Base-by-base conservation (phyloP, 169 alveolate genomes). In the Eimeria maxima region DNA sequence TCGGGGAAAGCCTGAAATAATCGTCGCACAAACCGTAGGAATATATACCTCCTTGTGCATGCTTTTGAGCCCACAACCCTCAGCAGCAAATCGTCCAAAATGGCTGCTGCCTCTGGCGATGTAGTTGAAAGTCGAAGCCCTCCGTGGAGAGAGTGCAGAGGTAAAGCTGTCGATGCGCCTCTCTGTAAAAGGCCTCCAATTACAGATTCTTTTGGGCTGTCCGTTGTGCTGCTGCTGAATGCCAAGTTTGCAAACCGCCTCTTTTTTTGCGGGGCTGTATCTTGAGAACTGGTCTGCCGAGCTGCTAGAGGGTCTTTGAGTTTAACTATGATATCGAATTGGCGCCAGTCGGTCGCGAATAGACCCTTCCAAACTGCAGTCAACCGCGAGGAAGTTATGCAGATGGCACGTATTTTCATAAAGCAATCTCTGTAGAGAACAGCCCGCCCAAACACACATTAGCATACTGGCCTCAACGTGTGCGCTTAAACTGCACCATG, bases 51-150 rank as follows among this genome's bases (percentile, higher is more conserved):
- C 67, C 94, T 71, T 5, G 63, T 65, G 81, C 94, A 87, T 18
- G 81, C 94, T 29, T 65, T 87, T 47, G 94, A 63, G 71, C 94
- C 94, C 65, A 87, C 78, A 63, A 69, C 94, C n/a, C 94, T 60
- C 10, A 60, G 81, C 83, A 87, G 38, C 83, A 87, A 76, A 29
- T 65, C 94, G 81, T 87, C 94, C 83, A 87, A 33, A 11, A 87
- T 83, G 5, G 94, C 94, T 60, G 83, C 60, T 45, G 94, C 65
- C 53, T 87, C 94, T 18, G 94, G 94, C 4, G 94, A 42, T 63
- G 83, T 20, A 42, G 81, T 65, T n/a, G 94, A 87, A 65, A 60
- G 94, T 47, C 45, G 24, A 42, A 87, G 65, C 14, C 81, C 60
- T 53, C 65, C 67, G 38, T 53, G 78, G 22, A 29, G 13, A 8